Percentiles rank a stretch among this genome's conserved stretches.
These are phyloP conservation scores for Onygenales sp. DNA, from an alignment of 2,329 filamentous ascomycete genomes.

Conservation along the genomic window DNA sequence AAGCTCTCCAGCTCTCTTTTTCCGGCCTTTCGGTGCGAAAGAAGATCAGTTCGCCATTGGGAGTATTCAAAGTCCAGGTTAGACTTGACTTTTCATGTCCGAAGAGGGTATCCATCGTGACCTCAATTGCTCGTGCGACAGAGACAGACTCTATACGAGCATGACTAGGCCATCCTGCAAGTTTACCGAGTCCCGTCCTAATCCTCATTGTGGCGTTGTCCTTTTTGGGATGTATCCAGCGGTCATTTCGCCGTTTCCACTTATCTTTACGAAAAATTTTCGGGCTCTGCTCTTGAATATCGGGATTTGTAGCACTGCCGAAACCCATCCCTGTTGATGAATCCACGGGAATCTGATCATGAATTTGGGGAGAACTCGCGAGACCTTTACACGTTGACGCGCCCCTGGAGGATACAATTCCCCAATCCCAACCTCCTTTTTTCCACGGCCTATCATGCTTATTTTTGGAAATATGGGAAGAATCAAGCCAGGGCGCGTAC, in stretches of 20 bases:
- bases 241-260: not conserved
- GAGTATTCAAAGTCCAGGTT: not conserved
- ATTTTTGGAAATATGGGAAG: not conserved
- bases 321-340: too few species aligned
- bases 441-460: not conserved
- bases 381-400: too few species aligned
- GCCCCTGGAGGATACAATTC: too few species aligned
- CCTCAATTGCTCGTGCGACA: slow-evolving; percentile 14
- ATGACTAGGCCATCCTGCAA: slow-evolving; percentile 13
- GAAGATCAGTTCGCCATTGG: not conserved
- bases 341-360: too few species aligned
- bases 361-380: too few species aligned
- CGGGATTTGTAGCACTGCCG: too few species aligned
- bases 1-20: slow-evolving; percentile 13
- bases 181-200: not conserved
- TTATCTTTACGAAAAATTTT: too few species aligned
- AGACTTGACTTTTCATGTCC: not conserved
- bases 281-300: too few species aligned
- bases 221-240: not conserved
- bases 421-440: not conserved
- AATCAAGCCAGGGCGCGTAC: slow-evolving; percentile 1
- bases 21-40: not conserved
- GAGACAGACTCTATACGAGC: slow-evolving; percentile 8
- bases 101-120: slow-evolving; percentile 13
- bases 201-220: not conserved